These are phyloP conservation scores for Limonium bicolor DNA, from an alignment of 148 eudicot species.

Conservation along the genomic window DNA sequence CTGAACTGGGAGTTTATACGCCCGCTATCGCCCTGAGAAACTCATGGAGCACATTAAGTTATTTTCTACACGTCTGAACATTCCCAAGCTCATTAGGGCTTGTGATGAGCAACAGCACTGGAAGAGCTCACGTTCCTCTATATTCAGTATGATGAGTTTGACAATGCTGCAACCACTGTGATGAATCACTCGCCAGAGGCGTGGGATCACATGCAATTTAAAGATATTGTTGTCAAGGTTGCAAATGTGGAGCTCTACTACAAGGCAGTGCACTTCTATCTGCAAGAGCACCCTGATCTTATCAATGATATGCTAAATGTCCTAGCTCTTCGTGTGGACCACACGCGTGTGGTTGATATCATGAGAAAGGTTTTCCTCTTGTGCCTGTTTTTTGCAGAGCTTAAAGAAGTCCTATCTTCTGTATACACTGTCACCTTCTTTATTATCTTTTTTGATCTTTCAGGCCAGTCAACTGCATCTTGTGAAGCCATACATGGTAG, in stretches of 20 bases:
- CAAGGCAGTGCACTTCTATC: conserved; percentile 93
- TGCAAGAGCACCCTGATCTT: conserved; percentile 96
- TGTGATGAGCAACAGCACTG: conserved; percentile 98
- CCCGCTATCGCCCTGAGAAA: conserved; percentile 91
- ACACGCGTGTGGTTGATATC: conserved; percentile 92
- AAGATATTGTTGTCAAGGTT: conserved; percentile 70
- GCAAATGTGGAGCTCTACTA: conserved; percentile 95
- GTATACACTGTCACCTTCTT: background rate
- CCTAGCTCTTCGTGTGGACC: conserved; percentile 92
- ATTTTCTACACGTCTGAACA: conserved; percentile 85
- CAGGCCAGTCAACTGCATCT: conserved; percentile 94
- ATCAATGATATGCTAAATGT: conserved; percentile 87
- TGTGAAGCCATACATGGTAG: conserved; percentile 96
- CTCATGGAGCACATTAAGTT: conserved; percentile 97
- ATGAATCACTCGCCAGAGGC: conserved; percentile 43
- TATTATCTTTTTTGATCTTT: conserved; percentile 1
- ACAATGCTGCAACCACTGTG: conserved; percentile 42
- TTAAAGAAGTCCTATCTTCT: conserved; percentile 1
- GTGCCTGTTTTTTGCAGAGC: background rate
- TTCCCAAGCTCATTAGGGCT: conserved; percentile 91
- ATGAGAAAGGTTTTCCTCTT: conserved; percentile 96
- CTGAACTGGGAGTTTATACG: conserved; percentile 93
- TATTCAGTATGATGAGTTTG: conserved; percentile 90
- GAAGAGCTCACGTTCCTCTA: conserved; percentile 86
- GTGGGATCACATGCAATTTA: conserved; percentile 42